Conservation (phyloP, 352 stramenopile species). For the Elongisporangium anandrum region DNA sequence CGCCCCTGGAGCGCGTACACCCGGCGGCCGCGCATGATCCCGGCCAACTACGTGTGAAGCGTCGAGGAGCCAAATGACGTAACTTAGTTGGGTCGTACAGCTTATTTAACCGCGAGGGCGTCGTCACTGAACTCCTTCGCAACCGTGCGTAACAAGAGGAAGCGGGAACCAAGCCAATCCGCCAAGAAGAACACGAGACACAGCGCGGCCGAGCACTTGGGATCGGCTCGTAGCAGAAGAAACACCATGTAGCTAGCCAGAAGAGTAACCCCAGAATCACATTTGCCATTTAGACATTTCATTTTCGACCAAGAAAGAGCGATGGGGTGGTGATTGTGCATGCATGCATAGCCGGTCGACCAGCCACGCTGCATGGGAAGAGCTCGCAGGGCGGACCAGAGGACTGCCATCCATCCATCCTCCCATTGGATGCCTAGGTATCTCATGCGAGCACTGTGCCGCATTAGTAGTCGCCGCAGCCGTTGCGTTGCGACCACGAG, state of each 20-base stretch:
- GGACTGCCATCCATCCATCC: not conserved
- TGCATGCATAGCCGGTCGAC: not conserved
- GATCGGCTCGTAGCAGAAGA: not conserved
- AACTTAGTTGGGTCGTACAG: not conserved
- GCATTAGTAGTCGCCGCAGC: not conserved
- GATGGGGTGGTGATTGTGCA: not conserved
- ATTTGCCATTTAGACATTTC: not conserved
- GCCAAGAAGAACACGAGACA: not conserved
- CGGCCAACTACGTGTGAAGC: conserved; percentile 50
- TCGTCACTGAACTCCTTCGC: conserved; percentile 5
- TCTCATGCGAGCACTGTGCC: not conserved
- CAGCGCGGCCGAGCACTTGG: not conserved
- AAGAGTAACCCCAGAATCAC: not conserved
- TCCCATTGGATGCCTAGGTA: not conserved
- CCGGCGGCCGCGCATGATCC: conserved; percentile 60
- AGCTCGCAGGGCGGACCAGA: not conserved
- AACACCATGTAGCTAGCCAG: conserved; percentile 1
- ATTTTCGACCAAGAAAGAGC: not conserved
- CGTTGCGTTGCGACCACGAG: not conserved
- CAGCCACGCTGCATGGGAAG: not conserved
- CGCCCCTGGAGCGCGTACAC: conserved; percentile 41
- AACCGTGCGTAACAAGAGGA: conserved; percentile 13
- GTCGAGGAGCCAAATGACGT: not conserved
- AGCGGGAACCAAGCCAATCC: conserved; percentile 5
- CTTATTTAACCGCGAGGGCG: not conserved